Percentiles rank a stretch among this genome's conserved stretches.
phyloP scores from a whole-genome alignment of 2,329 filamentous ascomycete genomes.

The Fusarium duplospermum region DNA sequence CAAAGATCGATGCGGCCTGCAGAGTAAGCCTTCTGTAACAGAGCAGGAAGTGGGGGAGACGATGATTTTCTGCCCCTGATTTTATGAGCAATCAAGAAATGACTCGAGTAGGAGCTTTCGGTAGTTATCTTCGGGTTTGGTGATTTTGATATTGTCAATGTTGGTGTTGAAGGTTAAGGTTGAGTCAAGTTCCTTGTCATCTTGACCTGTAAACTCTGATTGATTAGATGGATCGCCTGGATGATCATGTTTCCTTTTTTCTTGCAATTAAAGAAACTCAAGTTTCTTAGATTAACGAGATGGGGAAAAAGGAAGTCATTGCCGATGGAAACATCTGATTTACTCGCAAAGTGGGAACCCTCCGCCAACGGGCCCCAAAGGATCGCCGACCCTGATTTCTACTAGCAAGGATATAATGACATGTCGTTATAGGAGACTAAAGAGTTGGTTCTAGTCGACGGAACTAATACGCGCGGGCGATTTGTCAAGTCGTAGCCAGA shows the following conservation, averaged over 20 bases:
- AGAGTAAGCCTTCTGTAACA: conserved; percentile 11
- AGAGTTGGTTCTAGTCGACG: not conserved
- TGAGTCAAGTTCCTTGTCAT: not conserved
- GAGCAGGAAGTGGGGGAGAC: not conserved
- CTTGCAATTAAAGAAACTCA: not conserved
- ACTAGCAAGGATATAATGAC: not conserved
- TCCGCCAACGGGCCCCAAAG: not conserved
- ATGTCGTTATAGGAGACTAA: not conserved
- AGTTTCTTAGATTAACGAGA: conserved; percentile 3
- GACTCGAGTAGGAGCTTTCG: not conserved
- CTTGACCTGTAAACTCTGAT: not conserved
- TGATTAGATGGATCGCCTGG: not conserved
- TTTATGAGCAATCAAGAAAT: not conserved
- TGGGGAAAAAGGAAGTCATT: not conserved
- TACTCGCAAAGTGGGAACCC: not conserved
- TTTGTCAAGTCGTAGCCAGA: not conserved
- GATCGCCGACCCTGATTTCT: not conserved
- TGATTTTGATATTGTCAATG: not conserved
- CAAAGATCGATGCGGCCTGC: conserved; percentile 4
- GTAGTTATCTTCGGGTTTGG: not conserved
- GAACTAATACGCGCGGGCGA: not conserved
- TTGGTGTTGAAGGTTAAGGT: not conserved
- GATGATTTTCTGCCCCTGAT: not conserved
- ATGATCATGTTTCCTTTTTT: not conserved
- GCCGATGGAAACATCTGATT: not conserved